Evolutionary conservation across 495 filamentous ascomycete species (phyloP), one percentile per base, ranked within the genome.

Genomic region (Schizothecium vesticola): DNA sequence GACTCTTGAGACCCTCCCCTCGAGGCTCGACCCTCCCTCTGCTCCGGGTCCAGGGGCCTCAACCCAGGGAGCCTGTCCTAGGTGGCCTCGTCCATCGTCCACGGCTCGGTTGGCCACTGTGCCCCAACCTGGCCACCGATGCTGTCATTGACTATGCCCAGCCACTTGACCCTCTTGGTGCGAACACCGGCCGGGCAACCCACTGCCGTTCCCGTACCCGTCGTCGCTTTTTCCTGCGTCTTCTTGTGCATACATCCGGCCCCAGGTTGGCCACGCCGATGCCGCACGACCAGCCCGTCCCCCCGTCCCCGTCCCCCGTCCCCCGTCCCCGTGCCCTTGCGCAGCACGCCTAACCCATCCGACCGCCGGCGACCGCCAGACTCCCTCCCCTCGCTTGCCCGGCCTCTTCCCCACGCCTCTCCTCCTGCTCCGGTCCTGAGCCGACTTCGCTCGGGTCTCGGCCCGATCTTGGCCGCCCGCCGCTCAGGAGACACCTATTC

Each of bases 381-480:
- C 61, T 29, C 3, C 31, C 23, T 16, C 31, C 36, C 21, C 64
- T 65, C 55, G 51, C 13, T 29, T 55, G 26, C 56, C 65, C 56
- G 64, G 25, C 56, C 9, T 25, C 36, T 19, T 24, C 64, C 57
- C 13, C 58, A 12, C 58, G 58, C 24, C 26, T 59, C 28, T 43
- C 13, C 57, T 25, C 33, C 16, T 59, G 29, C 28, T 60, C 65
- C 57, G 63, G 51, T 21, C 65, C 31, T 59, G 55, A 57, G 24
- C 29, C 19, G 63, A 21, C 56, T 33, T 43, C 24, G n/a, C 25
- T 28, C 63, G 65, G 65, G 28, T 51, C 56, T 56, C 65, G 65
- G 57, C 21, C 65, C 65, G 65, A 16, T 22, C 56, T 29, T 26
- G 65, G 65, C 28, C 64, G 19, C 33, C 33, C 33, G 33, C 51